Base-by-base conservation (phyloP, 305 asterid genomes). In the Petunia hybrid region DNA sequence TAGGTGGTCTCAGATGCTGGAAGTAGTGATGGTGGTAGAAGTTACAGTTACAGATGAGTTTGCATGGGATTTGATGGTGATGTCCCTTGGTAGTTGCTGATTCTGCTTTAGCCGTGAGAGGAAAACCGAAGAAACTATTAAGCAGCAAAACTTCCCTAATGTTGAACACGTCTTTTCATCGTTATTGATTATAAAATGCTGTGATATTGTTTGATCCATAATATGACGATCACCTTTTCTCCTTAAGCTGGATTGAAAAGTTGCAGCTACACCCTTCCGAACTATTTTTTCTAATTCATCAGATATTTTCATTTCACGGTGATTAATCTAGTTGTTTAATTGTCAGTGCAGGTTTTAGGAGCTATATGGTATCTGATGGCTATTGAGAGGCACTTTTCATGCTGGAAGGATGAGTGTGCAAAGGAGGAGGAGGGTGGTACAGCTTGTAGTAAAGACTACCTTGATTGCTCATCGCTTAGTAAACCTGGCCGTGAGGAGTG, bases 321-420 rank as follows among this genome's bases (percentile, higher is more conserved):
- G 80, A 38, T 64, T 53, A 71, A 76, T 36, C 67, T 56, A 40
- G 0, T 64, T 48, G 81, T 48, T 10, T 4, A 59, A 70, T 81
- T 65, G 84, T 80, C 7, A 81, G 84, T 75, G 88, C 88, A 92
- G 99, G 97, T 90, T 42, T 51, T 95, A 60, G 99, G 99, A 70
- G 87, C 99, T 38, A 85, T 87, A 60, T 95, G 99, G 99, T 93
- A 95, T 85, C 88, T 92, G 80, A 88, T 92, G 95, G 81, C 97
- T 0, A 89, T 95, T 79, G 97, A 91, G 79, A 86, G 97, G 60
- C 91, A 90, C 41, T 88, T 88, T 77, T 80, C 92, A 22, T 95
- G 99, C 86, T 93, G 99, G 99, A 90, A 83, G 83, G 14, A 35
- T 8, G 81, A 85, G 38, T 95, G 98, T 51, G 77, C 8, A 46